Evolutionary conservation across 129 eudicot genomes (phyloP).

Genomic region (Centella asiatica): DNA sequence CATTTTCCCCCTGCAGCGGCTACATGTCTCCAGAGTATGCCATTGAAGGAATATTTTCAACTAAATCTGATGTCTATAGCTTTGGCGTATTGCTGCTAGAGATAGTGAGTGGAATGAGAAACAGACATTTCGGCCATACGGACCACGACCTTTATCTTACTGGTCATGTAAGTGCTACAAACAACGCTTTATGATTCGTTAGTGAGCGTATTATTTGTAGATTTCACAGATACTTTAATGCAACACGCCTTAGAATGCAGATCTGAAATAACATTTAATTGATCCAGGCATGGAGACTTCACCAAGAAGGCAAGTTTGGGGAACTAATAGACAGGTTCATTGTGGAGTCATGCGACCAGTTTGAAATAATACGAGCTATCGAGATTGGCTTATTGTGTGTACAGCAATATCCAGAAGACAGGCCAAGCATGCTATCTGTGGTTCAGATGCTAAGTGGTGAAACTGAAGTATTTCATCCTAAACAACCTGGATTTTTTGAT

Average conservation of each 20-base stretch:
- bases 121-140: constrained; percentile 11
- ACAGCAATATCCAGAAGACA: constrained; percentile 26
- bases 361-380: constrained; percentile 26
- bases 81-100: constrained; percentile 10
- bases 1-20: too few relatives aligned
- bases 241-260: neutral
- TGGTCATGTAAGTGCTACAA: constrained; percentile 7
- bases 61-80: constrained; percentile 8
- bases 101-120: constrained; percentile 14
- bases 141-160: constrained; percentile 14
- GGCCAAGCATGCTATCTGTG: constrained; percentile 13
- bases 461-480: constrained; percentile 1
- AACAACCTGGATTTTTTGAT: constrained; percentile 4
- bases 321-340: constrained; percentile 17
- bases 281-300: constrained; percentile 19
- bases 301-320: constrained; percentile 18
- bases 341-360: constrained; percentile 1
- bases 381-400: constrained; percentile 27
- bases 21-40: constrained; percentile 8
- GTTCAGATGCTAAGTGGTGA: constrained; percentile 15
- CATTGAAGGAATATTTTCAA: constrained; percentile 12
- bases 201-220: too few relatives aligned
- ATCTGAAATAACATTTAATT: neutral
- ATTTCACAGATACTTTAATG: neutral
- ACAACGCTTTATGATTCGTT: neutral